Conservation (phyloP, 441 rosid genomes). For the Bruguiera hainesii region DNA sequence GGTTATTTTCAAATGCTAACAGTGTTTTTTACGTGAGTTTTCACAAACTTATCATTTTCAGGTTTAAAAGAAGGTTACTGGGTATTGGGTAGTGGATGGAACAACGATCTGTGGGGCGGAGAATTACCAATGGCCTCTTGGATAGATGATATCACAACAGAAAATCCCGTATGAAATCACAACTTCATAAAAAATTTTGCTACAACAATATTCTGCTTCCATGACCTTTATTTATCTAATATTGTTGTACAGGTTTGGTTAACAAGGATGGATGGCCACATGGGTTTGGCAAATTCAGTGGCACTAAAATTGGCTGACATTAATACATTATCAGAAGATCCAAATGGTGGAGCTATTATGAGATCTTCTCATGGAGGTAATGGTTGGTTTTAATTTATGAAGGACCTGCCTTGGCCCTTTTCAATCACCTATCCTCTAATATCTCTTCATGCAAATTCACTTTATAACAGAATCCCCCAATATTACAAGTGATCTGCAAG, state of each 20-base stretch:
- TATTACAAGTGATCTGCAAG: no score
- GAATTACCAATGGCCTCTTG: constrained; percentile 74
- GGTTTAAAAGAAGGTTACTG: constrained; percentile 65
- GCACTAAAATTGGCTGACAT: constrained; percentile 69
- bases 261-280: constrained; percentile 87
- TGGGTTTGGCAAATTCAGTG: constrained; percentile 81
- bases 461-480: no score
- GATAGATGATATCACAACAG: constrained; percentile 68
- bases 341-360: constrained; percentile 67
- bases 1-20: neutral
- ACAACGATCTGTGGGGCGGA: constrained; percentile 95
- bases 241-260: constrained; percentile 63
- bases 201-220: neutral
- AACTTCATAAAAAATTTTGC: constrained; percentile 10
- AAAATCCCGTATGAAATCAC: constrained; percentile 62
- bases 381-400: neutral
- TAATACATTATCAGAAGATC: constrained; percentile 52
- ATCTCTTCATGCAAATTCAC: no score
- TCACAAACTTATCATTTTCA: constrained; percentile 19
- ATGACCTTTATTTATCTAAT: constrained; percentile 6
- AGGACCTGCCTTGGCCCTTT: no score
- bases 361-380: constrained; percentile 63
- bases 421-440: no score
- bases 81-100: constrained; percentile 95
- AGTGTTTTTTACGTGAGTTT: constrained; percentile 2